A percentile compares a stretch with the other conserved stretches of the same genome.
These are phyloP conservation scores for Oenanthe sinensis DNA, from an alignment of 129 eudicot genomes.

Conservation along the genomic window DNA sequence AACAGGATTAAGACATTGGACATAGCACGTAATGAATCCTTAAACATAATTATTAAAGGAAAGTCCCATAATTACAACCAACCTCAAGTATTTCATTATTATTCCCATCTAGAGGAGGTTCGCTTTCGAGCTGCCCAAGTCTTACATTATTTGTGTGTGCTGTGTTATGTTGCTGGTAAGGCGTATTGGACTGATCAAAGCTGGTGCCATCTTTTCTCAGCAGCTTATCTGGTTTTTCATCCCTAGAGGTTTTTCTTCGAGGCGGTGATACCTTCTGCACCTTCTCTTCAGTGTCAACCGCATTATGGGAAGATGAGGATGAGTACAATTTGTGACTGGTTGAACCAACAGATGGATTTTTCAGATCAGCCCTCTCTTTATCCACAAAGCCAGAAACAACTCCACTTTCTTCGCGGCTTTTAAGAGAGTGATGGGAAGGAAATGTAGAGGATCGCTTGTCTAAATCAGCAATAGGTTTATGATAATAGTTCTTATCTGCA, in stretches of 20 bases:
- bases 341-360: conserved; percentile 28
- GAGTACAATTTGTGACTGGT: conserved; percentile 42
- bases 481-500: conserved; percentile 45
- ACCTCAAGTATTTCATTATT: conserved; percentile 84
- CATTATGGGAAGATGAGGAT: conserved; percentile 26
- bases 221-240: conserved; percentile 62
- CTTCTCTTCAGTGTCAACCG: conserved; percentile 58
- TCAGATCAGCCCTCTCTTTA: conserved; percentile 47
- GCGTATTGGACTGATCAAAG: conserved; percentile 30
- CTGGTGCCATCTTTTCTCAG: conserved; percentile 38
- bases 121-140: conserved; percentile 40
- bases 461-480: conserved; percentile 35
- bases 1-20: neutral
- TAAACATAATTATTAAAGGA: neutral
- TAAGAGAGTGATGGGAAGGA: conserved; percentile 41
- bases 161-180: conserved; percentile 49
- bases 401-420: conserved; percentile 43
- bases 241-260: conserved; percentile 61
- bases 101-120: conserved; percentile 52
- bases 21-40: neutral
- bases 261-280: conserved; percentile 94
- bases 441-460: conserved; percentile 42
- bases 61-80: conserved; percentile 12
- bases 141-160: conserved; percentile 28
- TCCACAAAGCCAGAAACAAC: conserved; percentile 30